Evolutionary conservation across 257 asterid genomes (phyloP), one percentile per base, ranked within the genome.

Genomic region (Plantago elongata): DNA sequence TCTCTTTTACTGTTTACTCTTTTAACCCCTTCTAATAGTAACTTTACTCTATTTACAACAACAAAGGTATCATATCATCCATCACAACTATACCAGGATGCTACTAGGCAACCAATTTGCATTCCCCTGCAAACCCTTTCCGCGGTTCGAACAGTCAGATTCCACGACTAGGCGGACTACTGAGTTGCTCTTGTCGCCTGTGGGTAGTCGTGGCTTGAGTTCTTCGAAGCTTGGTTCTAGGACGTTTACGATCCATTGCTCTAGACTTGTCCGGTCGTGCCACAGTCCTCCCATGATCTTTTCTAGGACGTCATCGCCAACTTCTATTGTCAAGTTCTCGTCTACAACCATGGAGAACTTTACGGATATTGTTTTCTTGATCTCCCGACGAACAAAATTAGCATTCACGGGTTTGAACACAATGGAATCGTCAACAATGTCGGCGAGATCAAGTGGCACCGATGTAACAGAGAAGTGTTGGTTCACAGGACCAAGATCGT

Each of bases 41-140:
- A 27, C 62, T 64, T 40, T 65, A 69, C 45, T 89, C 82, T 90
- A 70, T 89, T 84, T 95, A 84, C 64, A 60, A 34, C 64, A 60
- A 34, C 40, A 34, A 34, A 5, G 40, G 40, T 34, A 34, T 34
- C 7, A n/a, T n/a, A n/a, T n/a, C n/a, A n/a, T n/a, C n/a, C n/a
- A 48, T 48, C 9, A 13, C 4, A 12, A 13, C 63, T n/a, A 76
- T 22, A 86, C 85, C 55, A 74, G 44, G 62, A 91, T 72, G 61
- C 80, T 79, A 56, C 79, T 77, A 14, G 98, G 96, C 77, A 91
- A 79, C 81, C 89, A 75, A 47, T 88, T 82, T 30, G 79, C 88
- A 7, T 50, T 61, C 29, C 68, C 72, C 15, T 37, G 57, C 47
- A 37, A 11, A 37, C 57, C 52, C 66, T 61, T 66, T 51, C 78